Base-by-base conservation (phyloP, 2,329 filamentous ascomycete species). In the Phialophora tarda region DNA sequence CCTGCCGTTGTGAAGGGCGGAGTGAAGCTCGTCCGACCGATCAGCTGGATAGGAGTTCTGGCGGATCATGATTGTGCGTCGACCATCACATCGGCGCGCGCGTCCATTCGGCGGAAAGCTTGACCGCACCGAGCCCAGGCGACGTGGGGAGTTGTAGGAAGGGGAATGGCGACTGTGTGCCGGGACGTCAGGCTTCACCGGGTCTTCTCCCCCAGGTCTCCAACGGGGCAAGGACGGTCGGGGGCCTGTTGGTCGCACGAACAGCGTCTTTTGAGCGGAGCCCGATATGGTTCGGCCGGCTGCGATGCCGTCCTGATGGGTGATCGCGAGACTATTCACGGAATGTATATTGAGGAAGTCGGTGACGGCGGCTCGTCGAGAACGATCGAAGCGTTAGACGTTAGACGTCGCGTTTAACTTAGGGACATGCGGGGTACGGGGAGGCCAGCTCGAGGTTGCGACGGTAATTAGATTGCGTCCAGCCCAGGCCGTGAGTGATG, bases 61-160 rank as follows among this genome's bases (percentile, higher is more conserved):
- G 48, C 48, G 59, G 47, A 61, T 61, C 59, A 61, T 32, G 47
- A 12, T 21, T 61, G 44, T 32, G 50, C n/a, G 14, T 34, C 24
- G 38, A 44, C 38, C 32, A 26, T 23, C 55, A 57, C 26, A 12
- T 28, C 34, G n/a, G 23, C 34, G n/a, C n/a, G 4, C 34, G 41
- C n/a, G n/a, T n/a, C 23, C 54, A 58, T 11, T 28, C 23, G 41
- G 47, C 57, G 57, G 57, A n/a, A 50, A 51, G 48, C 48, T 51
- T 51, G 48, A 51, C 48, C 48, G 48, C 48, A 10, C 10, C 32
- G 32, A 34, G 32, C 10, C 11, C 59, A 61, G 38, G 59, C 44
- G 44, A 61, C 47, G 59, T 26, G 59, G 59, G 59, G 59, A 61
- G 59, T 61, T 51, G 59, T 61, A 61, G 59, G 59, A 44, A 61